These are phyloP conservation scores for Dryadomyces quercivorus DNA, from an alignment of 2,329 filamentous ascomycete genomes.

Conservation along the genomic window DNA sequence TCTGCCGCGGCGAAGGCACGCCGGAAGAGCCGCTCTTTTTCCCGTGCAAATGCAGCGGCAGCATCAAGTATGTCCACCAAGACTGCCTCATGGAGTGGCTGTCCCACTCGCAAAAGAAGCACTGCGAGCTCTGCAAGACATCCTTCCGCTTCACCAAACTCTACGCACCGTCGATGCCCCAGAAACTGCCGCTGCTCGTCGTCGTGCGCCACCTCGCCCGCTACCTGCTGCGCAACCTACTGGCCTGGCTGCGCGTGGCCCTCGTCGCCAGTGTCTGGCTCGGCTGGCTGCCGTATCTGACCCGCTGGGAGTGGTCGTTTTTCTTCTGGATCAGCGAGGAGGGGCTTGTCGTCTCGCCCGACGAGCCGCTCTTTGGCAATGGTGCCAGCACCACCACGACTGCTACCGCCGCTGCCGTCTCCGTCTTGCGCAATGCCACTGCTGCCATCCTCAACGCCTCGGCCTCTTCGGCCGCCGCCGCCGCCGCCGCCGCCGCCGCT, in stretches of 20 bases:
- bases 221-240: conserved; percentile 57
- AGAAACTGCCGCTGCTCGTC: conserved; percentile 63
- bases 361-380: background rate
- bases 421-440: background rate
- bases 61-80: conserved; percentile 97
- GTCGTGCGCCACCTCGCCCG: conserved; percentile 68
- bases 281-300: conserved; percentile 74
- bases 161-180: conserved; percentile 89
- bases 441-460: background rate
- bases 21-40: conserved; percentile 81
- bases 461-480: background rate
- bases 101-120: conserved; percentile 96
- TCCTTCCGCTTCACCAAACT: conserved; percentile 97
- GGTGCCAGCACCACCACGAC: background rate
- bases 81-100: conserved; percentile 98
- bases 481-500: background rate
- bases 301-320: conserved; percentile 84
- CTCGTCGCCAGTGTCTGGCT: conserved; percentile 84
- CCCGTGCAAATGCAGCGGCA: conserved; percentile 97
- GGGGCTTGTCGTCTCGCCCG: conserved; percentile 29
- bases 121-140: conserved; percentile 98
- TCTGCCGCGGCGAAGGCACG: conserved; percentile 84
- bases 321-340: conserved; percentile 91
- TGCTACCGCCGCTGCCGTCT: background rate
- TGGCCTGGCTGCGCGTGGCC: conserved; percentile 66